phyloP scores from a whole-genome alignment of 225 moss, liverwort and hornwort genomes.

The Antitrichia curtipendula region DNA sequence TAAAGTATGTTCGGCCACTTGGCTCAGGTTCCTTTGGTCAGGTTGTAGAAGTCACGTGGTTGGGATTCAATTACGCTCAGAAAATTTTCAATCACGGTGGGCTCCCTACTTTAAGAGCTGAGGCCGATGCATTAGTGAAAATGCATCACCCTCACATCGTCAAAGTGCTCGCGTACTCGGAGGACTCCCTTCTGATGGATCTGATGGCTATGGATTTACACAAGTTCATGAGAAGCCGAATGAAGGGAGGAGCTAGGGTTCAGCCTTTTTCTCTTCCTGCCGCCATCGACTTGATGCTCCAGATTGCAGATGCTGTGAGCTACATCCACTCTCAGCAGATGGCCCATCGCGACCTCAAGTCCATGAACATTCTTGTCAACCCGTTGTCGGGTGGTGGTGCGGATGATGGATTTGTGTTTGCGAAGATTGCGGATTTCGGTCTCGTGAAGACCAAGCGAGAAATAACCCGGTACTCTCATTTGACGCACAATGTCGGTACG shows the following conservation, averaged over 20 bases:
- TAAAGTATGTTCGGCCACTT: background rate
- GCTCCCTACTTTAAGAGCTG: background rate
- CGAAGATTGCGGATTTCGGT: background rate
- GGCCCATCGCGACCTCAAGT: background rate
- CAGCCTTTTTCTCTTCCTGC: background rate
- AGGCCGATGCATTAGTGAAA: background rate
- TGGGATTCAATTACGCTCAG: background rate
- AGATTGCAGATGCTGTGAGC: background rate
- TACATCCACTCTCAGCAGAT: background rate
- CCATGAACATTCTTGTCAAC: background rate
- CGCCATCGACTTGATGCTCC: slow-evolving; percentile 3
- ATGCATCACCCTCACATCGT: background rate
- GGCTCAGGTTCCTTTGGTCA: background rate
- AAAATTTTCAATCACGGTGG: background rate
- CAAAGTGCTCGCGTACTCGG: background rate
- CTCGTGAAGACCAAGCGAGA: background rate
- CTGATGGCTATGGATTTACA: background rate
- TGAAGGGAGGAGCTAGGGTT: background rate
- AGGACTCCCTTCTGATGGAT: background rate
- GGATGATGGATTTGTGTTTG: background rate
- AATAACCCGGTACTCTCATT: background rate
- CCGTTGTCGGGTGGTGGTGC: background rate
- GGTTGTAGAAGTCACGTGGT: background rate
- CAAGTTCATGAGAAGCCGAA: background rate
- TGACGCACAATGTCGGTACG: background rate